Conservation (phyloP, 768 basidiomycete species). For the Termitomyces sp. region DNA sequence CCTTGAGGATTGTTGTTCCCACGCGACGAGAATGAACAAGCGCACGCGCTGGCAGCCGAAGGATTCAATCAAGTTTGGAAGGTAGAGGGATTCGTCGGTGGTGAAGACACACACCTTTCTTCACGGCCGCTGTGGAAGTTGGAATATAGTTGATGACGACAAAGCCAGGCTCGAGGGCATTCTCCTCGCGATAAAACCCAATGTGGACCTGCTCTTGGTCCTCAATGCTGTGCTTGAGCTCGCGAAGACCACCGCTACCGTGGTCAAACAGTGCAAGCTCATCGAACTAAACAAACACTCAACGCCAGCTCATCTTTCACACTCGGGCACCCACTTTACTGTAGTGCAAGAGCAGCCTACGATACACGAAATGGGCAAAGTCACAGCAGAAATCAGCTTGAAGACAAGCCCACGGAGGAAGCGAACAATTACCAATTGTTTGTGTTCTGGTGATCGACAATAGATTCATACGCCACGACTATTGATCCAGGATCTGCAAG, state of each 20-base stretch:
- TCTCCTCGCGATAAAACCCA: constrained; percentile 41
- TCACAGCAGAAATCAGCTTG: not conserved
- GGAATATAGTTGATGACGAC: constrained; percentile 43
- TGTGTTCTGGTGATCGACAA: constrained; percentile 14
- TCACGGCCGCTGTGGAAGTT: constrained; percentile 30
- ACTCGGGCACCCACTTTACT: constrained; percentile 14
- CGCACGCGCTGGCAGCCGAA: constrained; percentile 31
- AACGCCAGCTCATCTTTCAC: constrained; percentile 4
- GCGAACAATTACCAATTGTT: constrained; percentile 12
- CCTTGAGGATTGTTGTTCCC: constrained; percentile 40
- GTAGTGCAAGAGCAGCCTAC: constrained; percentile 18
- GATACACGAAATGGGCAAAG: not conserved
- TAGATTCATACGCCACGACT: constrained; percentile 15
- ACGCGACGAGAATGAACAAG: constrained; percentile 45
- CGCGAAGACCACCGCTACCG: constrained; percentile 37
- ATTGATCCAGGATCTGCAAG: constrained; percentile 16
- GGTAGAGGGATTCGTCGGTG: not conserved
- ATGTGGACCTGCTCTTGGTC: constrained; percentile 35
- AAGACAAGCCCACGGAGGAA: not conserved
- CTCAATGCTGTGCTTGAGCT: constrained; percentile 39
- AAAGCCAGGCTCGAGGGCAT: constrained; percentile 30
- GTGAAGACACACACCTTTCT: constrained; percentile 23
- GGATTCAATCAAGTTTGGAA: constrained; percentile 2
- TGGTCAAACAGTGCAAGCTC: constrained; percentile 34
- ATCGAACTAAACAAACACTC: constrained; percentile 25